Percentiles rank a stretch among this genome's conserved stretches.
Conservation (phyloP, 768 basidiomycete genomes). For the Termitomyces sp. region DNA sequence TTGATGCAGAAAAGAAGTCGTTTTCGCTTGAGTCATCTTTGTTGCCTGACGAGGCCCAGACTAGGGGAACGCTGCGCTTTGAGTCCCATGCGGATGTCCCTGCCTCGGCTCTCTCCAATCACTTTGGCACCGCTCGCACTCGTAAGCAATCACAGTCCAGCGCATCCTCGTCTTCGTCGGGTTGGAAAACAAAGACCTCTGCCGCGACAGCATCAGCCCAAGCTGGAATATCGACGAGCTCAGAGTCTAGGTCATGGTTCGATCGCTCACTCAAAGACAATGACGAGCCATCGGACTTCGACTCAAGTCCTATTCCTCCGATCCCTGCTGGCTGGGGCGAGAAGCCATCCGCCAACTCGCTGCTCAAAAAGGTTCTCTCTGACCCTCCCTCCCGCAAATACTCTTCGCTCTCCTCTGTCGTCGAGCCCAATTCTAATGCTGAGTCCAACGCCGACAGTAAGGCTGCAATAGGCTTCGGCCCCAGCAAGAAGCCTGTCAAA, state of each 20-base stretch:
- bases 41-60: constrained; percentile 3
- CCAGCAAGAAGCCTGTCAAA: constrained; percentile 24
- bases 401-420: constrained; percentile 1
- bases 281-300: constrained; percentile 1
- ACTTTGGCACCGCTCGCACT: constrained; percentile 6
- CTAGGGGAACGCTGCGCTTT: not conserved
- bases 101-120: not conserved
- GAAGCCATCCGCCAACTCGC: constrained; percentile 7
- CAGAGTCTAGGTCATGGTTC: not conserved
- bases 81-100: constrained; percentile 1
- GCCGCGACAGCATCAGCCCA: constrained; percentile 3
- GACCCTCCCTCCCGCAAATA: constrained; percentile 8
- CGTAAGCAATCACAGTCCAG: constrained; percentile 8
- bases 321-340: constrained; percentile 12
- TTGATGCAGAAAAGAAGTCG: constrained; percentile 10
- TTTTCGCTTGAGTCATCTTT: constrained; percentile 7
- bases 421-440: constrained; percentile 3
- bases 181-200: constrained; percentile 15
- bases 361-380: constrained; percentile 11
- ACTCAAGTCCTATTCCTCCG: constrained; percentile 4
- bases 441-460: not conserved
- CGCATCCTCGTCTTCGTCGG: constrained; percentile 12
- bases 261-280: not conserved
- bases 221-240: not conserved
- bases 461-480: not conserved